phyloP scores from a whole-genome alignment of 768 basidiomycete species.

The Clitopilus passeckerianus region DNA sequence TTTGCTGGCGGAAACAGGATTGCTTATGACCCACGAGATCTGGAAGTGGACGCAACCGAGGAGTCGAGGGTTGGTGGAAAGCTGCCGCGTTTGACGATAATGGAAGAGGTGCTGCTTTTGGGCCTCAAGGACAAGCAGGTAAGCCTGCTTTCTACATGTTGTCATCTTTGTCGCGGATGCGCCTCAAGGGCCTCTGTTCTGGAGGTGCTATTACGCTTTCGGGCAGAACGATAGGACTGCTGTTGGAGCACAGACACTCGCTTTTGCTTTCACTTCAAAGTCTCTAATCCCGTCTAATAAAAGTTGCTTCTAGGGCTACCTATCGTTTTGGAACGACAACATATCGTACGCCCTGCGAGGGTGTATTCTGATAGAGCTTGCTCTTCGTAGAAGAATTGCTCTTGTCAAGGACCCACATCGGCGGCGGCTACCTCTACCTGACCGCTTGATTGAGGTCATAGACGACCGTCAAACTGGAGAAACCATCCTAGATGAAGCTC shows the following conservation, averaged over 20 bases:
- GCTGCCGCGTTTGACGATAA: slow-evolving; percentile 83
- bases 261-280: slow-evolving; percentile 4
- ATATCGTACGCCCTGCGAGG: slow-evolving; percentile 99
- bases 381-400: slow-evolving; percentile 90
- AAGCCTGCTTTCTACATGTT: slow-evolving; percentile 14
- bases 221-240: background rate
- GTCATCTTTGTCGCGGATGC: no score
- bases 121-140: slow-evolving; percentile 98
- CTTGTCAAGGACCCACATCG: slow-evolving; percentile 82
- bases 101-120: slow-evolving; percentile 94
- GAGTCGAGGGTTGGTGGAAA: slow-evolving; percentile 60
- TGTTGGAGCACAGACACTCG: background rate
- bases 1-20: slow-evolving; percentile 85
- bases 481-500: slow-evolving; percentile 91
- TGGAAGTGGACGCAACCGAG: slow-evolving; percentile 64
- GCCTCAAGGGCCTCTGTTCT: no score
- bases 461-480: slow-evolving; percentile 93
- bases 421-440: slow-evolving; percentile 66
- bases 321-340: slow-evolving; percentile 99
- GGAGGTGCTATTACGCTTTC: no score
- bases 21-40: slow-evolving; percentile 90
- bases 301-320: slow-evolving; percentile 58
- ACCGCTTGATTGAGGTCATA: slow-evolving; percentile 86
- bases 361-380: slow-evolving; percentile 95
- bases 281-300: slow-evolving; percentile 3